Percentiles rank a stretch among this genome's conserved stretches.
Conservation (phyloP, 78 protist genomes). For the Planoprotostelium fungivorum region DNA sequence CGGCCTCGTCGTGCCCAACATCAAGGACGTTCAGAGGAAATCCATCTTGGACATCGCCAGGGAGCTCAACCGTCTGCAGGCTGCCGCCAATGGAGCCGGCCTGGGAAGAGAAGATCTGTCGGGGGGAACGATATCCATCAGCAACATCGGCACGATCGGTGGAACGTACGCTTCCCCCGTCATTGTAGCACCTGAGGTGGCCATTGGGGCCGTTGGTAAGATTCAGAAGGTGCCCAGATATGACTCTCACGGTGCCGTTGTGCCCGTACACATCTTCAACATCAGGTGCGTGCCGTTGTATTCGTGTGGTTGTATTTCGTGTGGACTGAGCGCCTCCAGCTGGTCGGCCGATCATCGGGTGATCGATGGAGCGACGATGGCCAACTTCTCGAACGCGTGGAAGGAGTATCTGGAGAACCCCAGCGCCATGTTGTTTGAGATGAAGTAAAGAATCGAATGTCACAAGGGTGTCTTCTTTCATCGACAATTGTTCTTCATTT, state of each 20-base stretch:
- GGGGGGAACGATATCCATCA: constrained; percentile 87
- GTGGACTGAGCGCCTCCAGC: not conserved
- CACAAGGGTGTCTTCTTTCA: no score
- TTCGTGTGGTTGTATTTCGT: not conserved
- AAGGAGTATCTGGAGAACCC: constrained; percentile 79
- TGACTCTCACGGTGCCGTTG: constrained; percentile 49
- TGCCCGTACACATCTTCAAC: constrained; percentile 37
- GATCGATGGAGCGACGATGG: constrained; percentile 91
- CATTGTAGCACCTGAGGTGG: constrained; percentile 71
- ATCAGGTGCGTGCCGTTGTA: constrained; percentile 11
- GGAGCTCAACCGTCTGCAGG: constrained; percentile 86
- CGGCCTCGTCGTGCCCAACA: constrained; percentile 93
- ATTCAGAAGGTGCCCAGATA: constrained; percentile 77
- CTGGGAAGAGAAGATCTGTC: constrained; percentile 42
- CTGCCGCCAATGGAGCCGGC: constrained; percentile 24
- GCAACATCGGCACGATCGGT: constrained; percentile 93
- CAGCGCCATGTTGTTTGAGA: constrained; percentile 70
- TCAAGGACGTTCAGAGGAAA: constrained; percentile 77
- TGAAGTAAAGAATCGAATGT: constrained; percentile 49
- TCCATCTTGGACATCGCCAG: constrained; percentile 84
- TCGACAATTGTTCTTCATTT: no score
- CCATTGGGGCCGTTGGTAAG: constrained; percentile 71
- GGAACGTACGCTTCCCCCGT: constrained; percentile 89
- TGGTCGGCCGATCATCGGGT: constrained; percentile 93
- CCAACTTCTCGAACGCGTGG: constrained; percentile 71